A percentile compares a stretch with the other conserved stretches of the same genome.
phyloP scores from a whole-genome alignment of 2,329 filamentous ascomycete species.

The Cryphonectria parasitica region DNA sequence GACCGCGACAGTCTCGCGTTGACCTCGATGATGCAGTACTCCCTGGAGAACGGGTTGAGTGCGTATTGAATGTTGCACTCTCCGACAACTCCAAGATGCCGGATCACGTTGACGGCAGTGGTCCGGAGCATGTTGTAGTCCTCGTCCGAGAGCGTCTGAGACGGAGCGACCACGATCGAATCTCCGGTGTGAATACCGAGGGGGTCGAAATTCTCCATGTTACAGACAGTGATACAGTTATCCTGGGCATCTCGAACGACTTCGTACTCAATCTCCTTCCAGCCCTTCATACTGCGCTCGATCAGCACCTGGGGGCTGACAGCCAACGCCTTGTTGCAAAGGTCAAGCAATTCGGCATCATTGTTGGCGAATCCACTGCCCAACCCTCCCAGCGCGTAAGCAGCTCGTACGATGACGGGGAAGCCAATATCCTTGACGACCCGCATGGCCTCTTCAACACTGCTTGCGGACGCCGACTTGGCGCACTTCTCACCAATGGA shows the following conservation, averaged over 20 bases:
- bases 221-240: conserved; percentile 99
- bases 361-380: conserved; percentile 96
- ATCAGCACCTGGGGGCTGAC: conserved; percentile 95
- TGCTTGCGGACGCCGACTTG: conserved; percentile 92
- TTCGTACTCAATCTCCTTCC: conserved; percentile 99
- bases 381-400: conserved; percentile 92
- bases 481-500: conserved; percentile 97
- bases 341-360: conserved; percentile 77
- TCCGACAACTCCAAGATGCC: conserved; percentile 94
- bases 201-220: conserved; percentile 98
- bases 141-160: conserved; percentile 95
- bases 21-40: conserved; percentile 98
- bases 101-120: conserved; percentile 96
- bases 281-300: conserved; percentile 98
- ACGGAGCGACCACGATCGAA: conserved; percentile 96
- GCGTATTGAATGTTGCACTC: conserved; percentile 99
- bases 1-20: conserved; percentile 98
- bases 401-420: conserved; percentile 95
- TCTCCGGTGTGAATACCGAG: conserved; percentile 98
- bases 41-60: conserved; percentile 91
- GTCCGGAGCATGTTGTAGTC: conserved; percentile 99
- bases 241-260: conserved; percentile 95
- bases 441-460: conserved; percentile 82
- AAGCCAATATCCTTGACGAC: conserved; percentile 91
- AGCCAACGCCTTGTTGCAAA: conserved; percentile 94